Conservation (phyloP, 345 rosid species). For the Populus deltoides region DNA sequence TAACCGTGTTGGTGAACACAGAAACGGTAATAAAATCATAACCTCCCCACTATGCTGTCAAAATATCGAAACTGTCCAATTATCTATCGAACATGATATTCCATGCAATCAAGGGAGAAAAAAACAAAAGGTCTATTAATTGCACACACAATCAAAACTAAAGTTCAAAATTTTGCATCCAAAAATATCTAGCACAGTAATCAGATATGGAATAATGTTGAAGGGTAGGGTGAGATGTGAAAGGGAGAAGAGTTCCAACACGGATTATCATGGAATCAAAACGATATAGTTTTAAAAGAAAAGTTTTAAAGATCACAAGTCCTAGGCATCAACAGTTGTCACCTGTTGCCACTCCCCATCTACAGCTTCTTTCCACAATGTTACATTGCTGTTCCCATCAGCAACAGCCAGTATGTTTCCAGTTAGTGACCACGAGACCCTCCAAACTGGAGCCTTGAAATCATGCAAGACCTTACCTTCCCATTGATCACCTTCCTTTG, state of each 20-base stretch:
- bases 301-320: not conserved
- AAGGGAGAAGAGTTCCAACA: not conserved
- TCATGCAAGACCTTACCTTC: slow-evolving; percentile 15
- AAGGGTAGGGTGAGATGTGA: not conserved
- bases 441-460: slow-evolving; percentile 18
- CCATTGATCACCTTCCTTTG: slow-evolving; percentile 19
- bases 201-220: not conserved
- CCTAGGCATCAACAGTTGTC: slow-evolving; percentile 13
- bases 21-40: not conserved
- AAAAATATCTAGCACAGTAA: not conserved
- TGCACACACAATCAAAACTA: not conserved
- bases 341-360: slow-evolving; percentile 22
- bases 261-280: not conserved
- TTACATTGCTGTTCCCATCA: slow-evolving; percentile 13
- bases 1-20: not conserved
- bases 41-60: not conserved
- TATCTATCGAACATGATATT: not conserved
- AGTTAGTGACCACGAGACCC: slow-evolving; percentile 21
- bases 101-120: not conserved
- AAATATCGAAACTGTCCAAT: not conserved
- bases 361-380: slow-evolving; percentile 19
- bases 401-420: slow-evolving; percentile 21
- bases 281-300: not conserved
- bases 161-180: not conserved
- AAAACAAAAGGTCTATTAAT: not conserved